Base-by-base conservation (phyloP, 164 flowering plant species). In the Macadamia integrifolia region DNA sequence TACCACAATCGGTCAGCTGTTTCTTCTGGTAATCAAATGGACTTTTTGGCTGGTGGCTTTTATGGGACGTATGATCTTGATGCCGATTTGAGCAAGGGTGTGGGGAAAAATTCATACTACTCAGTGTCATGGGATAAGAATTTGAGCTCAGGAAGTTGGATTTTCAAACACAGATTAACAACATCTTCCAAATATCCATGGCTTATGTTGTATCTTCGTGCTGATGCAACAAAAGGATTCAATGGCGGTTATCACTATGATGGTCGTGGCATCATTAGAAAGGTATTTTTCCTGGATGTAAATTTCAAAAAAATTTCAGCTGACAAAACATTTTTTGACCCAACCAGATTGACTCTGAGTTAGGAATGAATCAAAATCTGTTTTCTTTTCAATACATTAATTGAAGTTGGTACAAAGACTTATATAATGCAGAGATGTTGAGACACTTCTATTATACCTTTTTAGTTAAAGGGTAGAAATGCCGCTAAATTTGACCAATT, bases 171-270 rank as follows among this genome's bases (percentile, higher is more conserved):
- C 60, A 72, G 42, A 53, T 63, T 76, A 42, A 69, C 65, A 29
- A 76, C 78, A 1, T 76, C 78, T 40, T 17, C 60, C 12, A 79
- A 77, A 72, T 81, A 81, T 74, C 85, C 84, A 23, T 81, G 85
- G 82, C 71, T 80, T 43, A 83, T 80, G 86, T 50, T 83, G 58
- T 83, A 83, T 68, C 74, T 83, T 8, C 75, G 86, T 15, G 52
- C 86, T 3, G 86, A 83, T 77, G 86, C 86, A n/a, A 71, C 84
- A 1, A 64, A 63, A 62, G 86, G 86, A 30, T 79, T 79, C 59
- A 69, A 71, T 65, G 86, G 84, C 6, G 86, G 86, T 9, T 83
- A 83, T 60, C 86, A 83, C 44, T 83, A 83, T 50, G 52, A 65
- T 40, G 69, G 77, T 28, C 67, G 80, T 44, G 84, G 81, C 53